A percentile compares a stretch with the other conserved stretches of the same genome.
Evolutionary conservation across 495 filamentous ascomycete species (phyloP).

Genomic region (Hypomontagnella submonticulosa): DNA sequence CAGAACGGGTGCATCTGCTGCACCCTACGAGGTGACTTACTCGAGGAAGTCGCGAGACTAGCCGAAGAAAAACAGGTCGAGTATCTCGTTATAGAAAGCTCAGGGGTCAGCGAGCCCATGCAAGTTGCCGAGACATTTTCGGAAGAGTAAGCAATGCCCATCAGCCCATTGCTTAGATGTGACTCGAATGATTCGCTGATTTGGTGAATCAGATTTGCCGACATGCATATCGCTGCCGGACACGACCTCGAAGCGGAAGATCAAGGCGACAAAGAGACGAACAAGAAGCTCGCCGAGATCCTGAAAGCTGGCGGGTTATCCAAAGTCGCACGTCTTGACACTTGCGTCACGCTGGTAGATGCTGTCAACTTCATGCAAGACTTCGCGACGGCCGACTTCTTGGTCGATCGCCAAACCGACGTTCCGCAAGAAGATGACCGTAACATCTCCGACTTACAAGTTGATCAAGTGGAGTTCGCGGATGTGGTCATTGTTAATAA

Average conservation of each 20-base stretch:
- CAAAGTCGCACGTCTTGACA: slow-evolving; percentile 65
- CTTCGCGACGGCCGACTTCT: slow-evolving; percentile 67
- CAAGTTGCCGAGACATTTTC: slow-evolving; percentile 72
- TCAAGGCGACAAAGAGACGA: slow-evolving; percentile 26
- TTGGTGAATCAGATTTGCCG: slow-evolving; percentile 46
- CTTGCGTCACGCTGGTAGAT: slow-evolving; percentile 68
- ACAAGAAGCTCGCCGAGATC: slow-evolving; percentile 49
- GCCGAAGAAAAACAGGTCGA: slow-evolving; percentile 62
- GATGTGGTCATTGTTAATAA: slow-evolving; percentile 70
- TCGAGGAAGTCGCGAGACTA: slow-evolving; percentile 64
- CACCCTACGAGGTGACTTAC: slow-evolving; percentile 67
- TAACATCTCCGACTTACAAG: slow-evolving; percentile 69
- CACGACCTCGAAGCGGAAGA: slow-evolving; percentile 40
- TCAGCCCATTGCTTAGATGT: slow-evolving; percentile 39
- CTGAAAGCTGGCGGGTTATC: slow-evolving; percentile 62
- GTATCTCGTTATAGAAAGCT: slow-evolving; percentile 70
- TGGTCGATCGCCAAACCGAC: slow-evolving; percentile 57
- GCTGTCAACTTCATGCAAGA: slow-evolving; percentile 68
- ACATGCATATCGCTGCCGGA: slow-evolving; percentile 38
- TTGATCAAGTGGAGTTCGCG: slow-evolving; percentile 72
- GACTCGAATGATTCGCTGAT: slow-evolving; percentile 25
- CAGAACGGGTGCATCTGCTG: slow-evolving; percentile 74
- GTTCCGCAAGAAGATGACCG: slow-evolving; percentile 66
- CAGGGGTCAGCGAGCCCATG: slow-evolving; percentile 70
- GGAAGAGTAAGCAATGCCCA: slow-evolving; percentile 54